These are phyloP conservation scores for Rhytidiadelphus loreus DNA, from an alignment of 225 moss, liverwort and hornwort species.

Conservation along the genomic window DNA sequence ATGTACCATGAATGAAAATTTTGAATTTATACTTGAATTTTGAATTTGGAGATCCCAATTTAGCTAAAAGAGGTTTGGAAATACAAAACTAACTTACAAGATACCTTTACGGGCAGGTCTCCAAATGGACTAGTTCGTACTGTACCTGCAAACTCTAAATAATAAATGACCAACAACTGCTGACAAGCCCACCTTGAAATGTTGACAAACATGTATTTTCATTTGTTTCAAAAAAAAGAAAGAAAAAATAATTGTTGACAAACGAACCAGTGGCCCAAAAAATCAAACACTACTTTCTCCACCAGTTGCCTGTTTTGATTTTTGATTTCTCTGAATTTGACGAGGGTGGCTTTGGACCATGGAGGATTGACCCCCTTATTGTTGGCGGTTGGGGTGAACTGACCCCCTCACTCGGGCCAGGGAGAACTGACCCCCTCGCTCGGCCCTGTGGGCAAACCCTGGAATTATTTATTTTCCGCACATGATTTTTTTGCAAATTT, in stretches of 20 bases:
- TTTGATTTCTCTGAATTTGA: neutral
- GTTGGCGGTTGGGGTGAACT: no score
- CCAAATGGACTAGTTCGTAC: neutral
- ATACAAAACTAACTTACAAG: neutral
- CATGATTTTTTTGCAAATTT: no score
- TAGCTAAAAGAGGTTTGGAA: accelerated
- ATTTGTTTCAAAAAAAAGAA: no score
- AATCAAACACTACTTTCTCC: neutral
- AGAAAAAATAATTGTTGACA: no score
- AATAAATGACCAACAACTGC: no score
- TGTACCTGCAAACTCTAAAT: neutral
- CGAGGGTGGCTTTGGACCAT: neutral
- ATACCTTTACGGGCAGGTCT: no score
- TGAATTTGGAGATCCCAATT: neutral
- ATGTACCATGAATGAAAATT: accelerated
- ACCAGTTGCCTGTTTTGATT: neutral
- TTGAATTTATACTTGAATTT: neutral
- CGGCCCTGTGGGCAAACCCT: no score
- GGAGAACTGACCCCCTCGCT: no score
- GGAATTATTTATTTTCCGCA: no score
- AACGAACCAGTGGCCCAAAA: neutral
- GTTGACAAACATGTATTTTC: no score
- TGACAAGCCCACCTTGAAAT: neutral
- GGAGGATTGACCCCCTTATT: no score
- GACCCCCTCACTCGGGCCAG: no score